A percentile compares a stretch with the other conserved stretches of the same genome.
These are phyloP conservation scores for Exidia glandulosa DNA, from an alignment of 768 basidiomycete species.

Conservation along the genomic window DNA sequence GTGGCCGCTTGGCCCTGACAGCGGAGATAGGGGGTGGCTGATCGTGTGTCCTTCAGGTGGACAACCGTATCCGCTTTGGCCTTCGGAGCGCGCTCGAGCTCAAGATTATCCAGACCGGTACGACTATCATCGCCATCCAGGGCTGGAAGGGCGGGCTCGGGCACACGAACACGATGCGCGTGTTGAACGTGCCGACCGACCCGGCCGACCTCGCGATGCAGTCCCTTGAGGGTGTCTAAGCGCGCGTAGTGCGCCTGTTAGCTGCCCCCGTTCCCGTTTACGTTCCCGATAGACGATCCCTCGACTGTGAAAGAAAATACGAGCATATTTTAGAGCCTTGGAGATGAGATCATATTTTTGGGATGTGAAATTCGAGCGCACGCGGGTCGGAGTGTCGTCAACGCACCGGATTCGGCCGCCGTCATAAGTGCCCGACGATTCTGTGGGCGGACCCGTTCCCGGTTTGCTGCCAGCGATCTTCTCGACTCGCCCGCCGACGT, in stretches of 20 bases:
- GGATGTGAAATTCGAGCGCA: too few species aligned
- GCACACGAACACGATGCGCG: conserved; percentile 85
- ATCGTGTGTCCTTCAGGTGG: conserved; percentile 38
- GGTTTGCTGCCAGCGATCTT: not conserved
- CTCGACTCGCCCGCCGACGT: not conserved
- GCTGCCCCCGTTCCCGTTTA: not conserved
- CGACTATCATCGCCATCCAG: conserved; percentile 88
- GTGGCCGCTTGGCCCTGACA: not conserved
- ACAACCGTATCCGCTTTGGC: conserved; percentile 84
- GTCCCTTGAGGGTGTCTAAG: conserved; percentile 30
- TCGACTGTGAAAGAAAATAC: too few species aligned
- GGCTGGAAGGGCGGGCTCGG: conserved; percentile 99
- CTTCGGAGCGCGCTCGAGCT: conserved; percentile 72
- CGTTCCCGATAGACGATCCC: not conserved
- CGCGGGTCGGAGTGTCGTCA: not conserved
- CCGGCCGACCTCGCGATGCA: conserved; percentile 66
- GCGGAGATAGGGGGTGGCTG: not conserved
- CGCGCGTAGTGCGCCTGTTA: not conserved
- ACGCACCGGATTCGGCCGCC: too few species aligned
- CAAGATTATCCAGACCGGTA: conserved; percentile 79
- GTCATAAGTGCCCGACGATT: too few species aligned
- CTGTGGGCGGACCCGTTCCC: too few species aligned
- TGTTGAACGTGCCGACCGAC: conserved; percentile 76
- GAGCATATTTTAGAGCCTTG: too few species aligned
- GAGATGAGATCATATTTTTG: too few species aligned